phyloP scores from a whole-genome alignment of 2,329 filamentous ascomycete species.

The Aspergillus fijiensis region DNA sequence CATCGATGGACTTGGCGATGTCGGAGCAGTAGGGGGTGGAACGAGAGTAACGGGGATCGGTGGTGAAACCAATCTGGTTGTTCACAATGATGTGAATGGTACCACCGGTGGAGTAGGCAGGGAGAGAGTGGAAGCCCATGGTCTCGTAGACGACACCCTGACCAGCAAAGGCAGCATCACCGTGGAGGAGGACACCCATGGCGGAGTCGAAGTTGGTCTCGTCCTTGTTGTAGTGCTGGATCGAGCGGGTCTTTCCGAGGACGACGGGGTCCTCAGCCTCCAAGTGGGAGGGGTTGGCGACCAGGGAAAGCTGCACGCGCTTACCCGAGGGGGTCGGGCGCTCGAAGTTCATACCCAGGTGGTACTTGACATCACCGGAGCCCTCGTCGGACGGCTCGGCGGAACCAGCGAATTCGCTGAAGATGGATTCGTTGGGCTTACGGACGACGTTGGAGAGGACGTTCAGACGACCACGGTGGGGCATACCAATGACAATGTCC shows the following conservation, averaged over 20 bases:
- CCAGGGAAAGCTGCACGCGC: constrained; percentile 97
- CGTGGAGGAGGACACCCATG: constrained; percentile 94
- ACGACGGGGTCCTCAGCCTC: constrained; percentile 98
- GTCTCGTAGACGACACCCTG: constrained; percentile 99
- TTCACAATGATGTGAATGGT: constrained; percentile 97
- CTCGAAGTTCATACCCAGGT: constrained; percentile 99
- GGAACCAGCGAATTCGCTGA: constrained; percentile 93
- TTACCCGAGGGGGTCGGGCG: constrained; percentile 96
- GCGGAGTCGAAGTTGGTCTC: constrained; percentile 84
- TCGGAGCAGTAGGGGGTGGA: constrained; percentile 99
- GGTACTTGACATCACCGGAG: constrained; percentile 98
- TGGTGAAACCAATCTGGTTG: constrained; percentile 99
- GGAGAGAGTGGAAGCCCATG: constrained; percentile 93
- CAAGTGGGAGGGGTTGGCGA: constrained; percentile 96
- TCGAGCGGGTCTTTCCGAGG: constrained; percentile 93
- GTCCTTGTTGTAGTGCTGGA: constrained; percentile 98
- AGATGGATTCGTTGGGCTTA: constrained; percentile 99
- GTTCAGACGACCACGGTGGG: constrained; percentile 96
- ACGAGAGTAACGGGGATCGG: constrained; percentile 92
- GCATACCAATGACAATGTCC: constrained; percentile 99
- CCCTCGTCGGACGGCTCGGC: constrained; percentile 88
- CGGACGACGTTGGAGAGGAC: constrained; percentile 97
- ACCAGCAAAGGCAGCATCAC: constrained; percentile 93
- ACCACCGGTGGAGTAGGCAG: constrained; percentile 93
- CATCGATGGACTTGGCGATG: constrained; percentile 98